These are phyloP conservation scores for Neofusicoccum sp. DNA, from an alignment of 2,329 filamentous ascomycete genomes.

Conservation along the genomic window DNA sequence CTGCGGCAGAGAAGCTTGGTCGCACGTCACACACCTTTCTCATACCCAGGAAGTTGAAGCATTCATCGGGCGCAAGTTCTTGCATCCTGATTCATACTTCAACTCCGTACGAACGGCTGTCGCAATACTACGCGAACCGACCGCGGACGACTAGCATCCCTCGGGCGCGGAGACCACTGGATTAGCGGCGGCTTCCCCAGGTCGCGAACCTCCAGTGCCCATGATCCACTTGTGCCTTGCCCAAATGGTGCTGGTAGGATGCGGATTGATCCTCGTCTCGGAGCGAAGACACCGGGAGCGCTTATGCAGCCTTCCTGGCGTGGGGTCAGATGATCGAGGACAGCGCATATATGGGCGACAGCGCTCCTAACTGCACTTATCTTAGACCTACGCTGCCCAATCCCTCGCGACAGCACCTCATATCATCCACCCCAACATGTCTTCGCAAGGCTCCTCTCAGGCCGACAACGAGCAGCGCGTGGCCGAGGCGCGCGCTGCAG, in stretches of 20 bases:
- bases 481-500: conserved; percentile 54
- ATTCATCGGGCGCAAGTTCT: no score
- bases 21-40: no score
- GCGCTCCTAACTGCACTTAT: not conserved
- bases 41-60: no score
- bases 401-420: not conserved
- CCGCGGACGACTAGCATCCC: not conserved
- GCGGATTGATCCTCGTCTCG: not conserved
- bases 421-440: not conserved
- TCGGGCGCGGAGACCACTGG: not conserved
- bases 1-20: no score
- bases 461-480: conserved; percentile 31
- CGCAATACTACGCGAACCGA: no score
- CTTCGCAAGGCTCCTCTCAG: conserved; percentile 9
- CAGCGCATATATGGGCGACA: not conserved
- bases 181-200: not conserved
- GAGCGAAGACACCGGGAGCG: conserved; percentile 9
- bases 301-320: conserved; percentile 13
- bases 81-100: no score
- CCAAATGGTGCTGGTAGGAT: not conserved
- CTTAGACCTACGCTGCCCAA: not conserved
- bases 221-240: conserved; percentile 1
- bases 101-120: no score
- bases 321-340: conserved; percentile 13
- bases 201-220: not conserved